Percentiles rank a stretch among this genome's conserved stretches.
Conservation (phyloP, 225 moss, liverwort and hornwort species). For the Rhytidiadelphus loreus region DNA sequence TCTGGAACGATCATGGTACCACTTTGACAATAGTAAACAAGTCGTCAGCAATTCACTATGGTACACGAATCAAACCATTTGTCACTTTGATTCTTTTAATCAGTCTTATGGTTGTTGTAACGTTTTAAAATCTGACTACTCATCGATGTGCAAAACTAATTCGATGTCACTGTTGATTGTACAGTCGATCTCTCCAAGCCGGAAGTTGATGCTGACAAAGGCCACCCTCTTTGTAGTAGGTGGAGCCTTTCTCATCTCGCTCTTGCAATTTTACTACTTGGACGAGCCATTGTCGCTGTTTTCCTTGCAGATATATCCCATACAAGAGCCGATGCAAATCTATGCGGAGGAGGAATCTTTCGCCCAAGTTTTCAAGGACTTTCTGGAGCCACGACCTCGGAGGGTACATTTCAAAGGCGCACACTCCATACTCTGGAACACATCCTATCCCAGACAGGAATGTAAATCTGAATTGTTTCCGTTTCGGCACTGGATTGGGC, state of each 20-base stretch:
- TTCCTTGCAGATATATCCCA: constrained; percentile 7
- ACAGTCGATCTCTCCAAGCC: constrained; percentile 12
- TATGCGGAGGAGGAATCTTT: constrained; percentile 7
- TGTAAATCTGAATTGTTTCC: constrained; percentile 14
- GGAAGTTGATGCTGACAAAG: constrained; percentile 29
- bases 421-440: background rate
- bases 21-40: background rate
- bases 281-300: constrained; percentile 17
- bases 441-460: background rate
- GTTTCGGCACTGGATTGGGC: constrained; percentile 9
- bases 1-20: background rate
- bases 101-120: background rate
- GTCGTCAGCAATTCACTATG: background rate
- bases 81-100: background rate
- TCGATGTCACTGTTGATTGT: background rate
- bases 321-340: constrained; percentile 10
- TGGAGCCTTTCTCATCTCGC: constrained; percentile 5
- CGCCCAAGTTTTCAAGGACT: constrained; percentile 8
- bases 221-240: constrained; percentile 16
- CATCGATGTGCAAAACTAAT: background rate
- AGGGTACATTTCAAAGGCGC: constrained; percentile 16
- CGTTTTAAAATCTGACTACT: background rate
- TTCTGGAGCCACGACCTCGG: constrained; percentile 1
- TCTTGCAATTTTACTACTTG: constrained; percentile 16
- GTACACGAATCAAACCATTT: background rate